A percentile compares a stretch with the other conserved stretches of the same genome.
phyloP scores from a whole-genome alignment of 2,329 filamentous ascomycete species.

The Phoma sp. region DNA sequence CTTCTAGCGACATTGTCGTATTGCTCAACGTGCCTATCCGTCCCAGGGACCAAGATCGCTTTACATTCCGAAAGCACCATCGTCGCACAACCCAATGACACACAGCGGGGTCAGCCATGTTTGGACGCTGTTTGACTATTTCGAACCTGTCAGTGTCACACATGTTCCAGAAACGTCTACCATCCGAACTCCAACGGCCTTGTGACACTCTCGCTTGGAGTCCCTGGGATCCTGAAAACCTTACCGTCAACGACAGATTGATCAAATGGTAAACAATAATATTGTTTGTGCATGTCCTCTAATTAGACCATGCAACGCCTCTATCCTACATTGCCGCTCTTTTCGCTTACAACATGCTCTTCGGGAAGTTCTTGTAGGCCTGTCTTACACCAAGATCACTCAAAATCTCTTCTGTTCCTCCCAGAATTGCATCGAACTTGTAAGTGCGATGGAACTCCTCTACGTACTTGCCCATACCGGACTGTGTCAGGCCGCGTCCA shows the following conservation, averaged over 20 bases:
- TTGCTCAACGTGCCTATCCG: slow-evolving; percentile 13
- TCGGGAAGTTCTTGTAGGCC: slow-evolving; percentile 84
- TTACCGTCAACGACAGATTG: slow-evolving; percentile 5
- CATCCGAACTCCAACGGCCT: slow-evolving; percentile 15
- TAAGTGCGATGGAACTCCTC: slow-evolving; percentile 87
- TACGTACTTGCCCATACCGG: slow-evolving; percentile 81
- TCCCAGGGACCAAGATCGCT: slow-evolving; percentile 16
- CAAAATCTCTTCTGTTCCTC: slow-evolving; percentile 83
- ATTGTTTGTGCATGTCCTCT: neutral
- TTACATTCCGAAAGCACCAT: slow-evolving; percentile 9
- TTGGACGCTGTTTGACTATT: slow-evolving; percentile 19
- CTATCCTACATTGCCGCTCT: slow-evolving; percentile 17
- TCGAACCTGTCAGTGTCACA: slow-evolving; percentile 23
- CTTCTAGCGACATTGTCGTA: slow-evolving; percentile 11
- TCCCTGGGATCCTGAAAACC: neutral
- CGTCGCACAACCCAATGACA: slow-evolving; percentile 14
- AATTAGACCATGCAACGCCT: slow-evolving; percentile 8
- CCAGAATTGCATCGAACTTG: slow-evolving; percentile 72
- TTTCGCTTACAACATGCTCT: slow-evolving; percentile 72
- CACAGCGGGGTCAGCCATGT: slow-evolving; percentile 11
- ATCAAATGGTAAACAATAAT: slow-evolving; percentile 2
- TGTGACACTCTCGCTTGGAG: slow-evolving; percentile 11
- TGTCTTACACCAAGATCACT: slow-evolving; percentile 83
- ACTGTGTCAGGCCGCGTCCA: slow-evolving; percentile 79
- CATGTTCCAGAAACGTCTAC: slow-evolving; percentile 28